These are phyloP conservation scores for Symbiotaphrina buchneri DNA, from an alignment of 495 filamentous ascomycete genomes.

Conservation along the genomic window DNA sequence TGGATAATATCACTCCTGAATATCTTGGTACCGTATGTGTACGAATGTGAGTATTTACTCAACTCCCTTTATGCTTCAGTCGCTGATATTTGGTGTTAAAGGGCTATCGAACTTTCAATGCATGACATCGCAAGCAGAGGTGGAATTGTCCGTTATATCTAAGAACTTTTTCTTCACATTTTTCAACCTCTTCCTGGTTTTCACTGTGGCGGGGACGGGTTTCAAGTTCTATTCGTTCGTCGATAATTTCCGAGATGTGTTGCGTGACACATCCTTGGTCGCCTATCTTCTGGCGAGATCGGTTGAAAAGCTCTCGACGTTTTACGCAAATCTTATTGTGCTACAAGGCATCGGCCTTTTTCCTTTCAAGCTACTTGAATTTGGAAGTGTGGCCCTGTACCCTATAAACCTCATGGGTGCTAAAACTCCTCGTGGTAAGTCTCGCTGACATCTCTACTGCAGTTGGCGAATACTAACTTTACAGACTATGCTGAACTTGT, in stretches of 20 bases:
- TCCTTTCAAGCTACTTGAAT: slow-evolving; percentile 76
- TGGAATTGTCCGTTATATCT: slow-evolving; percentile 86
- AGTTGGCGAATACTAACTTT: neutral
- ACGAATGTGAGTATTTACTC: slow-evolving; percentile 41
- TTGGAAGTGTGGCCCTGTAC: slow-evolving; percentile 70
- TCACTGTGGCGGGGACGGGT: slow-evolving; percentile 75
- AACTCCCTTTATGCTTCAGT: neutral
- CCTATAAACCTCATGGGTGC: slow-evolving; percentile 57
- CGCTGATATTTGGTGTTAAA: slow-evolving; percentile 8
- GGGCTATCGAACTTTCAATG: slow-evolving; percentile 72
- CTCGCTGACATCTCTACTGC: neutral
- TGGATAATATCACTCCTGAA: slow-evolving; percentile 65
- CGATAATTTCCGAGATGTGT: slow-evolving; percentile 42
- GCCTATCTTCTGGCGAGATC: slow-evolving; percentile 54
- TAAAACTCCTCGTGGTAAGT: slow-evolving; percentile 55
- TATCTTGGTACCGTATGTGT: slow-evolving; percentile 77
- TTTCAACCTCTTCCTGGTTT: slow-evolving; percentile 94
- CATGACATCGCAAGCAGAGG: slow-evolving; percentile 80
- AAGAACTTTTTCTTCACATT: slow-evolving; percentile 99
- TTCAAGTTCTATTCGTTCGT: slow-evolving; percentile 44
- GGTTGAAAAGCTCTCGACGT: slow-evolving; percentile 46
- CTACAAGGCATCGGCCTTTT: slow-evolving; percentile 83
- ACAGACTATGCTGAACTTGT: slow-evolving; percentile 64
- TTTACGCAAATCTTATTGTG: slow-evolving; percentile 90
- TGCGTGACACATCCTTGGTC: slow-evolving; percentile 58